Evolutionary conservation across 257 asterid species (phyloP), one percentile per base, ranked within the genome.

Genomic region (Leptodermis oblonga): DNA sequence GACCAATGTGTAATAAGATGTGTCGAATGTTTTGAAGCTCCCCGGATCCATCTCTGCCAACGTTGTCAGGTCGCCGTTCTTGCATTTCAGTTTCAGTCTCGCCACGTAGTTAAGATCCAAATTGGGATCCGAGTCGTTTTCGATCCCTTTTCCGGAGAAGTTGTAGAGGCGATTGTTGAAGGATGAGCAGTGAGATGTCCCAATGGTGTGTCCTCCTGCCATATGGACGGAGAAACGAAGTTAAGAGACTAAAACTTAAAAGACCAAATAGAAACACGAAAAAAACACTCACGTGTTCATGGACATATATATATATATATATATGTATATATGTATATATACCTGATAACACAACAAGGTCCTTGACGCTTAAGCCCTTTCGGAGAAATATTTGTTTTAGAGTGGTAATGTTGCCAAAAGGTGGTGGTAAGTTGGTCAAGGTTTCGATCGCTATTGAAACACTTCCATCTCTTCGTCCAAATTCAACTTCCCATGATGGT

Each of bases 31-130:
- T 74, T 56, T 34, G 45, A 66, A 60, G 53, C 85, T 83, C 53
- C 85, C 87, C 2, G 85, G 85, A 72, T 80, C 85, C 80, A 83
- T 80, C 73, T 80, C 87, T 18, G 71, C 85, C 11, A 80, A 65
- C 9, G 82, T 41, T 5, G 59, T 70, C 28, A 48, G 77, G 34
- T 65, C 85, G 14, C 76, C 70, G n/a, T 64, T 76, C 8, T 15
- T 22, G 74, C 85, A 83, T 59, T 73, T 83, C 51, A 3, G 9
- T 65, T 71, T 80, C 74, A 80, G 60, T 2, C 15, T 54, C 10
- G 15, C 70, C 0, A 70, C 64, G 68, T 83, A 83, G 2, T 69
- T 36, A 0, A 82, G 70, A 22, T 83, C 85, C 73, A 83, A 52
- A 0, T 71, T 33, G 20, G 82, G 83, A 59, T 80, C 85, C 0